Evolutionary conservation across 345 rosid species (phyloP).

Genomic region (Linum usitatissimum): DNA sequence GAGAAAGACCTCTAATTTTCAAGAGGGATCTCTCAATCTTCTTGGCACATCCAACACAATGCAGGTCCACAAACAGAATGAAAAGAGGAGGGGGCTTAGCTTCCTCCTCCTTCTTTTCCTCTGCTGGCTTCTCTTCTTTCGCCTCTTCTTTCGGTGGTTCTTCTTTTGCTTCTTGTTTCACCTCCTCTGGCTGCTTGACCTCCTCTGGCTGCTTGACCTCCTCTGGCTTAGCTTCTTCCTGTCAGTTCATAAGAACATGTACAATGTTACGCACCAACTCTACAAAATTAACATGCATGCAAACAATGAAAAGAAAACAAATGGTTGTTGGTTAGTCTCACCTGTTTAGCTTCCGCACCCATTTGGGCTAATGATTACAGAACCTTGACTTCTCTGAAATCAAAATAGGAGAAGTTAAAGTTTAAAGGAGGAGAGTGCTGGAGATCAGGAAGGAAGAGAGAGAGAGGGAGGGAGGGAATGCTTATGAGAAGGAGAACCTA

Average conservation of each 20-base stretch:
- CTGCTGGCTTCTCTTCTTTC: constrained; percentile 20
- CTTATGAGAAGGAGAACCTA: constrained; percentile 1
- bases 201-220: constrained; percentile 41
- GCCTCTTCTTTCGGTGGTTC: constrained; percentile 10
- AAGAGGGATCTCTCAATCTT: constrained; percentile 70
- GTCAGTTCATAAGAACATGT: neutral
- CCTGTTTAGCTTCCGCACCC: constrained; percentile 79
- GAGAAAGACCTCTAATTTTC: constrained; percentile 55
- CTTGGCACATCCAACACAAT: constrained; percentile 89
- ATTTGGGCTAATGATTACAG: constrained; percentile 19
- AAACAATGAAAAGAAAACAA: neutral
- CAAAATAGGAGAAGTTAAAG: constrained; percentile 3
- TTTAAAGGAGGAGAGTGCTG: neutral
- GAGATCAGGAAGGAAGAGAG: neutral
- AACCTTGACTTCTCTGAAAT: neutral
- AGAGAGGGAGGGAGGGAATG: neutral
- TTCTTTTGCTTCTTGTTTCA: constrained; percentile 20
- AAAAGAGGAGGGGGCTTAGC: constrained; percentile 56
- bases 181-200: constrained; percentile 30
- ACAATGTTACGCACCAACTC: neutral
- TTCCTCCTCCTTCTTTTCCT: constrained; percentile 23
- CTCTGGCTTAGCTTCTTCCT: constrained; percentile 34
- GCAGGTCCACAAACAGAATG: constrained; percentile 67
- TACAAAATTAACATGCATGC: neutral
- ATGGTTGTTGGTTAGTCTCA: constrained; percentile 10